phyloP scores from a whole-genome alignment of 2,329 filamentous ascomycete genomes.

The Lachnellula occidentalis region DNA sequence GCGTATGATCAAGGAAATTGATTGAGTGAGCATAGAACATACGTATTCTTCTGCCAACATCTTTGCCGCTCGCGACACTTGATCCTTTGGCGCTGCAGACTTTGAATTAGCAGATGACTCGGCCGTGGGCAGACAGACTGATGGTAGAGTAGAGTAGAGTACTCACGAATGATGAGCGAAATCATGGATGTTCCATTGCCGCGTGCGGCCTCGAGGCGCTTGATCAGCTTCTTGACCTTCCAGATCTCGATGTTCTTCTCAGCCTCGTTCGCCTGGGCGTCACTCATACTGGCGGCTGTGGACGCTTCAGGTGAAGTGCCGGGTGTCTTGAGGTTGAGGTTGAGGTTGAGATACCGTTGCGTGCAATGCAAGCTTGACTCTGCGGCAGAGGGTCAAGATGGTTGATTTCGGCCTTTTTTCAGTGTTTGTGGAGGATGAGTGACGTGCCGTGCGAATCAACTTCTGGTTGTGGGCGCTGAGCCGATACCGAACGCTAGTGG shows the following conservation, averaged over 20 bases:
- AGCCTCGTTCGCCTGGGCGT: slow-evolving; percentile 81
- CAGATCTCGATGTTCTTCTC: slow-evolving; percentile 95
- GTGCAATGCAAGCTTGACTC: slow-evolving; percentile 19
- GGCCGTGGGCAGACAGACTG: not conserved
- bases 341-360: slow-evolving; percentile 9
- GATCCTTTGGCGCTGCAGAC: slow-evolving; percentile 82
- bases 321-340: slow-evolving; percentile 7
- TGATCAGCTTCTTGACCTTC: slow-evolving; percentile 99
- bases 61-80: slow-evolving; percentile 91
- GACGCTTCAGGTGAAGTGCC: slow-evolving; percentile 20
- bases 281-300: slow-evolving; percentile 65
- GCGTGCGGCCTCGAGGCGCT: slow-evolving; percentile 91
- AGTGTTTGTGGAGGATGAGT: not conserved
- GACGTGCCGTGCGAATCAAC: not conserved
- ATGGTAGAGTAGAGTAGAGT: not conserved
- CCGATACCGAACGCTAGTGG: not conserved
- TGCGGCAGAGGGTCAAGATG: slow-evolving; percentile 7
- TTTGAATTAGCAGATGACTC: not conserved
- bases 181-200: slow-evolving; percentile 99
- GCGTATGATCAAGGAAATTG: not conserved
- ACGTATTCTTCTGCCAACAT: slow-evolving; percentile 99
- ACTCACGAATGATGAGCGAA: slow-evolving; percentile 92
- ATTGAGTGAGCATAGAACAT: slow-evolving; percentile 36
- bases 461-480: not conserved
- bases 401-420: not conserved